Percentiles rank a stretch among this genome's conserved stretches.
These are phyloP conservation scores for Tulasnella sp. DNA, from an alignment of 768 basidiomycete genomes.

Conservation along the genomic window DNA sequence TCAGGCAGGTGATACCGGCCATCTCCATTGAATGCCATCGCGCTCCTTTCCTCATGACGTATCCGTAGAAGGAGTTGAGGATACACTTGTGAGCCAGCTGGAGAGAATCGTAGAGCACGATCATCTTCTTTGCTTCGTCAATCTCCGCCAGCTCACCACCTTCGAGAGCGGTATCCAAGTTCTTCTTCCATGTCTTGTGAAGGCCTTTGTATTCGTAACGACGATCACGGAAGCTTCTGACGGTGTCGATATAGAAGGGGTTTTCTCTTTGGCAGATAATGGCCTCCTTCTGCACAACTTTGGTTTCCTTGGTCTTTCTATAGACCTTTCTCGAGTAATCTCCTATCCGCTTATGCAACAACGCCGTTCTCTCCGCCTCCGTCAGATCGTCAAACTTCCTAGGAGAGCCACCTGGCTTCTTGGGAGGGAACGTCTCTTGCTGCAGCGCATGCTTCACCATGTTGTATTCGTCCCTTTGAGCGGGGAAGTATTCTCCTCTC, in stretches of 20 bases:
- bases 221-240: conserved; percentile 89
- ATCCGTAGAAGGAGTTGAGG: conserved; percentile 98
- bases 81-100: conserved; percentile 99
- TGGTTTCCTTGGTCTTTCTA: conserved; percentile 96
- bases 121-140: conserved; percentile 97
- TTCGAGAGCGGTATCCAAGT: conserved; percentile 59
- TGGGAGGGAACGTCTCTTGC: conserved; percentile 82
- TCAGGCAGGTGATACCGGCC: conserved; percentile 98
- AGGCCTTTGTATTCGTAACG: conserved; percentile 98
- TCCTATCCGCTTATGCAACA: conserved; percentile 91
- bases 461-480: conserved; percentile 92
- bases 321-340: conserved; percentile 99
- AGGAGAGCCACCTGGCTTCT: conserved; percentile 54
- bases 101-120: conserved; percentile 94
- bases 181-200: conserved; percentile 99
- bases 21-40: conserved; percentile 99
- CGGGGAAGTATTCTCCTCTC: conserved; percentile 97
- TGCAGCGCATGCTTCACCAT: conserved; percentile 97
- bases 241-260: conserved; percentile 98
- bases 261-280: conserved; percentile 98
- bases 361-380: conserved; percentile 73
- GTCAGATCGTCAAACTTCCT: conserved; percentile 76
- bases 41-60: conserved; percentile 98
- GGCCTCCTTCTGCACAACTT: conserved; percentile 81
- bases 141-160: conserved; percentile 70